Evolutionary conservation across 768 basidiomycete genomes (phyloP).

Genomic region (Mycena venus): DNA sequence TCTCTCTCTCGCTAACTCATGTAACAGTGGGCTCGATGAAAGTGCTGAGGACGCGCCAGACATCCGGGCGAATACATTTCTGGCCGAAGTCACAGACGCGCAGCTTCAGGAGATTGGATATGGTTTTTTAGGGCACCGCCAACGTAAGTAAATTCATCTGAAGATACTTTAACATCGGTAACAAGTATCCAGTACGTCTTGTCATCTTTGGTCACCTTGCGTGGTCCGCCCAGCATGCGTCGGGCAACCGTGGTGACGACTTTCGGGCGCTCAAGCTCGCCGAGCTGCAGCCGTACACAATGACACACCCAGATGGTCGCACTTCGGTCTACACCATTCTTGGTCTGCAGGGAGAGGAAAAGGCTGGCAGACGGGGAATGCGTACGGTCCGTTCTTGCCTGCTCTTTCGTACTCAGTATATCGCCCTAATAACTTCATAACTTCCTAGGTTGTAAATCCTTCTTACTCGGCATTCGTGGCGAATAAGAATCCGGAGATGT

Average conservation of each 20-base stretch:
- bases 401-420: neutral
- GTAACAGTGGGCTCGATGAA: slow-evolving; percentile 39
- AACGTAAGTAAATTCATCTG: slow-evolving; percentile 36
- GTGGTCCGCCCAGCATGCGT: slow-evolving; percentile 44
- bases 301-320: slow-evolving; percentile 40
- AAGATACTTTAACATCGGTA: neutral
- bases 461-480: slow-evolving; percentile 12
- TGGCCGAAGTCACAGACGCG: slow-evolving; percentile 41
- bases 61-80: slow-evolving; percentile 48
- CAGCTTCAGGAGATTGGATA: slow-evolving; percentile 38
- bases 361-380: slow-evolving; percentile 29
- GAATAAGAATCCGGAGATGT: slow-evolving; percentile 2
- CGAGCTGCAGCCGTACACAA: slow-evolving; percentile 43
- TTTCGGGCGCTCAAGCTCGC: slow-evolving; percentile 35
- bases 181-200: slow-evolving; percentile 30
- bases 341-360: slow-evolving; percentile 45
- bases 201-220: slow-evolving; percentile 43
- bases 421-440: neutral
- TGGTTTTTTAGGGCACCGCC: slow-evolving; percentile 43
- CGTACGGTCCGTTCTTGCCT: neutral
- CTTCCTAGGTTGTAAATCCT: slow-evolving; percentile 7
- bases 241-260: slow-evolving; percentile 49
- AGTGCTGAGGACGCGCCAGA: slow-evolving; percentile 44
- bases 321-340: slow-evolving; percentile 37
- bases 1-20: neutral